Evolutionary conservation across 139 green algal species (phyloP), one percentile per base, ranked within the genome.

Genomic region (Raphidocelis subcapitata): DNA sequence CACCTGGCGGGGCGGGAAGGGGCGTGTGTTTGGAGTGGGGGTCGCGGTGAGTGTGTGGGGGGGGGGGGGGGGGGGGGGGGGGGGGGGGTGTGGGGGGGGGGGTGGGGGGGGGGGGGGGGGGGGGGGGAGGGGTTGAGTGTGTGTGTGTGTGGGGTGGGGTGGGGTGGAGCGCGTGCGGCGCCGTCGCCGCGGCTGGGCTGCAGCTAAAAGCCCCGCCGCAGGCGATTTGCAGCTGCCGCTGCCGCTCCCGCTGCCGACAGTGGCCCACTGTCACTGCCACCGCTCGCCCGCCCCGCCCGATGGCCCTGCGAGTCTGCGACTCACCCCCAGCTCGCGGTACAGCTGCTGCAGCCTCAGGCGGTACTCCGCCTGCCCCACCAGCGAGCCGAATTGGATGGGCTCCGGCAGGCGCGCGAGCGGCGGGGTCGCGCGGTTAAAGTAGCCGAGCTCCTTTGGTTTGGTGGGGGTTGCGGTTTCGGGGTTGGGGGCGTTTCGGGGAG

Each of bases 291-390:
- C n/a, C n/a, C n/a, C n/a, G n/a, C n/a, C n/a, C n/a, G n/a, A n/a
- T n/a, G n/a, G n/a, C n/a, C n/a, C n/a, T n/a, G n/a, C n/a, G n/a
- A n/a, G n/a, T n/a, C n/a, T n/a, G n/a, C n/a, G n/a, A n/a, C n/a
- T n/a, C n/a, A 85, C 84, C 81, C 87, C 59, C 55, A 87, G 75
- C 73, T 85, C 65, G 67, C 83, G 66, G 81, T 91, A 87, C 21
- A 79, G 63, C 49, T 82, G 65, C 21, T 67, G 51, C 20, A 91
- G 65, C 47, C 77, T 31, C 16, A 72, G 54, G 24, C 77, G 68
- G 72, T 81, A 91, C 49, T 88, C 86, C n/a, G 73, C 49, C 29
- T 75, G 49, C 37, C 79, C 79, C 41, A 83, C 70, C 2, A 91
- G 68, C 31, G 70, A 64, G 67, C 73, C 84, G 81, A 84, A 88